A percentile compares a stretch with the other conserved stretches of the same genome.
Conservation (phyloP, 2,329 filamentous ascomycete genomes). For the Colletotrichum cordylinicola region DNA sequence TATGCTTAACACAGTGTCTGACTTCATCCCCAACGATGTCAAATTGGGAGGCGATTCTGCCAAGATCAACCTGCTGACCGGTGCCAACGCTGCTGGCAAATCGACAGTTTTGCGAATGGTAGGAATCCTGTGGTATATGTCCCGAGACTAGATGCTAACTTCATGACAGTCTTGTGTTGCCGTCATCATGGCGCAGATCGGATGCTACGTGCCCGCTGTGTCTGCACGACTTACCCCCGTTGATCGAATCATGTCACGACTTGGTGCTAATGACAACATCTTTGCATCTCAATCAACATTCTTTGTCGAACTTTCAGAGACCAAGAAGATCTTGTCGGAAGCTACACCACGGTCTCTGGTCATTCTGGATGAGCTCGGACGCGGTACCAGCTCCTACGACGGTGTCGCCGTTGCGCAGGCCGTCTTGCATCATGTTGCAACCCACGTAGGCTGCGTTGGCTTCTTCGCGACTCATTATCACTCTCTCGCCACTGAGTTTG, state of each 20-base stretch:
- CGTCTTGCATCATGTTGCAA: conserved; percentile 94
- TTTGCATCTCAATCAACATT: conserved; percentile 98
- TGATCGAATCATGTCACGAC: conserved; percentile 97
- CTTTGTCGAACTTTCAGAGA: conserved; percentile 96
- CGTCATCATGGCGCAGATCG: conserved; percentile 96
- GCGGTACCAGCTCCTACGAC: conserved; percentile 94
- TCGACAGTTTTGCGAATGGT: conserved; percentile 96
- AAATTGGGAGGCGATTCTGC: conserved; percentile 79
- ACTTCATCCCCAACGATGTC: conserved; percentile 97
- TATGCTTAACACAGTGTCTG: conserved; percentile 85
- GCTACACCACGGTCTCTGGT: conserved; percentile 93
- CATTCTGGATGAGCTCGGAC: conserved; percentile 94
- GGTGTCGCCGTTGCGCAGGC: conserved; percentile 96
- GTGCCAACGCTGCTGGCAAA: conserved; percentile 96
- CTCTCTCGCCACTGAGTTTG: conserved; percentile 89
- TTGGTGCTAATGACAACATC: conserved; percentile 98
- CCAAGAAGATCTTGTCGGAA: conserved; percentile 96
- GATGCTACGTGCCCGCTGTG: conserved; percentile 86
- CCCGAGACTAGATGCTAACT: conserved; percentile 26
- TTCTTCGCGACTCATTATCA: conserved; percentile 99
- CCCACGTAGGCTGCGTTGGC: conserved; percentile 89
- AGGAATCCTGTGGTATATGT: conserved; percentile 33
- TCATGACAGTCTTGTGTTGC: conserved; percentile 80
- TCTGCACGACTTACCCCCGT: conserved; percentile 87
- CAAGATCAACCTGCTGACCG: conserved; percentile 91